Base-by-base conservation (phyloP, 192 early-diverging fungal species). In the Backusella liffmaniae region DNA sequence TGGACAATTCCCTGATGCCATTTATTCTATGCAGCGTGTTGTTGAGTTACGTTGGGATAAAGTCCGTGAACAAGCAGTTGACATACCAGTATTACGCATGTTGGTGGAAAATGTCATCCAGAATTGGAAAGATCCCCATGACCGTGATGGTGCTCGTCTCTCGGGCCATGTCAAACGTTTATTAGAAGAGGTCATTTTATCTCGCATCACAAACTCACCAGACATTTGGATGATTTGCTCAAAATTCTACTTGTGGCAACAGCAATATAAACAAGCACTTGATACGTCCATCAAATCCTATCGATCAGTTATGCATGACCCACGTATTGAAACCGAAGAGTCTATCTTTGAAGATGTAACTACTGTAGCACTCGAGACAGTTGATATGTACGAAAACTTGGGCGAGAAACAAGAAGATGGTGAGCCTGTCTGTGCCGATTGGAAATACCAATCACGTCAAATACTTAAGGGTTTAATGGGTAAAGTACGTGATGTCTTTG, bases 281-380 rank as follows among this genome's bases (percentile, higher is more conserved):
- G 98, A 98, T 56, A 90, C 87, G 83, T 84, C 91, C 37, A 74
- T 91, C 73, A 96, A 96, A 83, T 91, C 95, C 1, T 97, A 98
- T 78, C 90, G 97, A 56, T 86, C 90, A 39, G 74, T 94, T 7
- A 86, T 94, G 77, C 90, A 95, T 76, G 85, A 92, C 74, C 91
- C 95, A n/a, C 84, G 86, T 67, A 77, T 97, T 9, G 86, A 87
- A 75, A 90, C 90, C n/a, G 92, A 93, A 0, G 81, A 86, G 29
- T 77, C 80, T 8, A 84, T 91, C 18, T 98, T 98, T 79, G 85
- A 90, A 29, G 84, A 91, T 18, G 92, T 90, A 0, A 95, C 88
- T 3, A 84, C 90, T 15, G 88, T 86, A 0, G 91, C 93, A 0
- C 70, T 96, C 73, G 91, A 94, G 67, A 86, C 94, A 37, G 92